Evolutionary conservation across 768 basidiomycete species (phyloP), one percentile per base, ranked within the genome.

Genomic region (Myochromella boudieri): DNA sequence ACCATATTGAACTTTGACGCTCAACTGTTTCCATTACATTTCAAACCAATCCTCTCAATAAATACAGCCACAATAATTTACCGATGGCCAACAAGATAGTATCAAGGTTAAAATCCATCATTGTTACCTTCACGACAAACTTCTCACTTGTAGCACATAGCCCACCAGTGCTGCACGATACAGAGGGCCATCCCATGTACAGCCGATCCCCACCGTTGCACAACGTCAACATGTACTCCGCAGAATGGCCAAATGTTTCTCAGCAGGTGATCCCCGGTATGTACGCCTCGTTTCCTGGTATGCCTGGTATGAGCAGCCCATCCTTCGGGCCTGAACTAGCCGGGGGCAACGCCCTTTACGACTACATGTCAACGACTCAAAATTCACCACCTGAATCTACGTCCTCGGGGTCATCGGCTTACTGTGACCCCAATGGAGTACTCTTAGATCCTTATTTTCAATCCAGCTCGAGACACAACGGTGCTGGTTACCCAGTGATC

Each of bases 321-420:
- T 9, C 46, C 48, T 51, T 41, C 57, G 59, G 34, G 52, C 56
- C 28, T 37, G 61, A 34, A 56, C 56, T 55, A 39, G 28, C 56
- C 24, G 51, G 48, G 21, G 55, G 49, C 51, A 53, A 50, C 42
- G 44, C 57, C 17, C 44, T 49, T 44, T 46, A 59, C 22, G 63
- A 63, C 42, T 58, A 60, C 45, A 59, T 59, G n/a, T n/a, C n/a
- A 17, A 51, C 58, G 26, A 51, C 58, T n/a, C 65, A 66, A 49
- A 66, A 69, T 49, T 56, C 57, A 49, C 71, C 74, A 20, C 71
- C 73, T 17, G 71, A 72, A 36, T 71, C 74, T 14, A 57, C 67
- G 20, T 68, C 67, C 11, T 69, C 74, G 27, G 54, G 56, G 17
- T 63, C 66, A 7, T 63, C 68, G n/a, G 52, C 54, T 20, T 63